These are phyloP conservation scores for Cavenderia fasciculata DNA, from an alignment of 78 protist genomes.

Conservation along the genomic window DNA sequence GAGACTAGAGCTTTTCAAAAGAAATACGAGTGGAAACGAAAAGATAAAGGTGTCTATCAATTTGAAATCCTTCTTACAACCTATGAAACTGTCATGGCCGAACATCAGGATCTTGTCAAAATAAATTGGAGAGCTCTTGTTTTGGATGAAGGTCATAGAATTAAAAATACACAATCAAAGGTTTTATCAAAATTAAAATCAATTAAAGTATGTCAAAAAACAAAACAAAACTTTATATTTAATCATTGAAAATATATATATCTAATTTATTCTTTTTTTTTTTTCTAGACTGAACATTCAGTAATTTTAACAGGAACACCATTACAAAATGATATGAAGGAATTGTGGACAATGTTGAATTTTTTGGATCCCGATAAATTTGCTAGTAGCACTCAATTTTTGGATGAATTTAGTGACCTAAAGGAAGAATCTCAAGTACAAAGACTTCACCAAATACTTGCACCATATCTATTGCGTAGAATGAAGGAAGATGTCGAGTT, in stretches of 20 bases:
- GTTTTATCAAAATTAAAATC: slow-evolving; percentile 66
- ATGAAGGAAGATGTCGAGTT: slow-evolving; percentile 94
- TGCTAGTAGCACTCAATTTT: slow-evolving; percentile 75
- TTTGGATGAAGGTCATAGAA: slow-evolving; percentile 95
- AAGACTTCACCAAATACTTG: slow-evolving; percentile 82
- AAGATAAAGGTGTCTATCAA: slow-evolving; percentile 5
- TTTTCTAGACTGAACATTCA: slow-evolving; percentile 54
- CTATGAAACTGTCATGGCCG: slow-evolving; percentile 89
- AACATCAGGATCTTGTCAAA: slow-evolving; percentile 36
- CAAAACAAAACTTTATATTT: neutral
- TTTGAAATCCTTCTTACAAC: slow-evolving; percentile 94
- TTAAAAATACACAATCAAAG: slow-evolving; percentile 85
- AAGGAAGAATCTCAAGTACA: slow-evolving; percentile 67
- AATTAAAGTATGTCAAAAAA: slow-evolving; percentile 17
- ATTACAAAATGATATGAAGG: slow-evolving; percentile 91
- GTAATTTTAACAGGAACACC: slow-evolving; percentile 97
- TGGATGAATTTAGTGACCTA: slow-evolving; percentile 70
- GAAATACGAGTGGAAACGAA: slow-evolving; percentile 73
- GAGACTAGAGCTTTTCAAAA: slow-evolving; percentile 74
- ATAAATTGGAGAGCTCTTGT: slow-evolving; percentile 87
- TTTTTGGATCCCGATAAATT: slow-evolving; percentile 86
- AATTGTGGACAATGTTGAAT: slow-evolving; percentile 94
- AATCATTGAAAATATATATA: neutral
- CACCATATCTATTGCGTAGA: slow-evolving; percentile 94
- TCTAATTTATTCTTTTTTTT: neutral